phyloP scores from a whole-genome alignment of 2,329 filamentous ascomycete species.

The Cladosporium sp. region DNA sequence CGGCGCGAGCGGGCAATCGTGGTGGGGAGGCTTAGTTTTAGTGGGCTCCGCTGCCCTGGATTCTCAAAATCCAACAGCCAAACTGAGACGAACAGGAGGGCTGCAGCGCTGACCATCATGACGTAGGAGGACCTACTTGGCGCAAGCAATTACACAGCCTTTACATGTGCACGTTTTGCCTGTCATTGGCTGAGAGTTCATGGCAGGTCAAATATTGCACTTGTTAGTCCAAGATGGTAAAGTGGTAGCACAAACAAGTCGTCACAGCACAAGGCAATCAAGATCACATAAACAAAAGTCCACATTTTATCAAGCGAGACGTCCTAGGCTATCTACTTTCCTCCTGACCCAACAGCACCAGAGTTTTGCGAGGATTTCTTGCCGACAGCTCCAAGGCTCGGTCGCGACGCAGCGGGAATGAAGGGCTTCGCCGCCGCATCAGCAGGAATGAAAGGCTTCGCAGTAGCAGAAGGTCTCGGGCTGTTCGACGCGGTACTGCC shows the following conservation, averaged over 20 bases:
- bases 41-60: background rate
- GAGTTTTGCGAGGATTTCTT: slow-evolving; percentile 12
- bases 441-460: slow-evolving; percentile 28
- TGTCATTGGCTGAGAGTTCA: background rate
- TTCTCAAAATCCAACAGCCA: background rate
- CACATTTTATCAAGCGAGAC: slow-evolving; percentile 14
- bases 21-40: background rate
- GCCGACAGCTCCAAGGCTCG: slow-evolving; percentile 20
- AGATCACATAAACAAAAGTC: slow-evolving; percentile 16
- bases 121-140: background rate
- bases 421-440: slow-evolving; percentile 28
- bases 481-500: slow-evolving; percentile 28
- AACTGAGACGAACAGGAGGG: background rate
- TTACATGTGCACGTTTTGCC: background rate
- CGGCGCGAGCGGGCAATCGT: background rate
- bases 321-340: slow-evolving; percentile 8
- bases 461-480: slow-evolving; percentile 25
- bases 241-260: background rate
- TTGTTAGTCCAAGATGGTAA: background rate
- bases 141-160: background rate
- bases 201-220: background rate
- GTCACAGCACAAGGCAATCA: background rate
- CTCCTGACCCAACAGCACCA: slow-evolving; percentile 8
- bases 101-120: background rate
- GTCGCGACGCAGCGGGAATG: slow-evolving; percentile 20